Base-by-base conservation (phyloP, 768 basidiomycete species). In the Chiua virens region DNA sequence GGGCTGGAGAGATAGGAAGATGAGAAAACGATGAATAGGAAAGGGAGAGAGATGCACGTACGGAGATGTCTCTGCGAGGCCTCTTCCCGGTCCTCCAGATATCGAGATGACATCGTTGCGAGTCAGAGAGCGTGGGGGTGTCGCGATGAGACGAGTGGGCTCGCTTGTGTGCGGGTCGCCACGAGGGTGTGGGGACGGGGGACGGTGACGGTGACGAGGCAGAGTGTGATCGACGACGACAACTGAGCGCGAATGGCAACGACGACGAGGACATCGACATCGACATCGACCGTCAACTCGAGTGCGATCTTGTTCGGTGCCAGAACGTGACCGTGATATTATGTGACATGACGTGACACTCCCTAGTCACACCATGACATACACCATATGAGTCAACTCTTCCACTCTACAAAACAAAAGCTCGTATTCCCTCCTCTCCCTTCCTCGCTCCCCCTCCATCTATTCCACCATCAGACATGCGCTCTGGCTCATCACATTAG, bases 221-320 rank as follows among this genome's bases (percentile, higher is more conserved):
- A 15, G 84, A 83, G 50, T 79, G 80, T 21, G 84, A 83, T 60
- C 82, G 69, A 35, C 76, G 75, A 46, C 80, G 79, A 58, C 74
- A 71, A 54, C 64, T 69, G 44, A 65, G 56, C 41, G 63, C 54
- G 49, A 65, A 65, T 38, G 66, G 52, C 45, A 73, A 75, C 11
- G 34, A 17, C 38, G 72, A 69, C 73, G 74, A 67, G 46, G 58
- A 64, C 53, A 27, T 6, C 27, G 52, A 49, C 55, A 57, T 45
- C 38, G 27, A 54, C 45, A 17, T 9, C 35, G 53, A 44, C 52
- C 3, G 11, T 21, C 13, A 42, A 30, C 30, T 30, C 30, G 30
- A 11, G 30, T 30, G 30, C 30, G 30, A 62, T 56, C 56, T 56
- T 27, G 54, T 50, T 62, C 62, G 60, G 4, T 25, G 8, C 25